Evolutionary conservation across 805 yeast species (phyloP).

Genomic region (Saccharomycodes ludwigii): DNA sequence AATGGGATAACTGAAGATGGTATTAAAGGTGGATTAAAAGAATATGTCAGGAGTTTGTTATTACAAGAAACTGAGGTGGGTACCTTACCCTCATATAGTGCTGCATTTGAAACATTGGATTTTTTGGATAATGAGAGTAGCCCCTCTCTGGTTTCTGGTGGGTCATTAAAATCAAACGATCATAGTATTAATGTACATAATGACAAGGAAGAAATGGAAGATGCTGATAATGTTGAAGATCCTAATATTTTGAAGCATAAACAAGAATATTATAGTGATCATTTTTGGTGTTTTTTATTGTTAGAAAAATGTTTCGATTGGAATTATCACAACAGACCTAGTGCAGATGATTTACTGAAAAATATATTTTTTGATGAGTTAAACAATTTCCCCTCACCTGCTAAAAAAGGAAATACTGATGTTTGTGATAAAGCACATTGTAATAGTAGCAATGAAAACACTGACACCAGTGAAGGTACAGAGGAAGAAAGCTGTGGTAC

Average conservation of each 20-base stretch:
- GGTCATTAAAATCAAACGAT: constrained; percentile 1
- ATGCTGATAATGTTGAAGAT: constrained; percentile 11
- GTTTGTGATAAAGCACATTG: too few species aligned
- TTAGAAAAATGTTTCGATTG: constrained; percentile 44
- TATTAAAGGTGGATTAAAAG: constrained; percentile 22
- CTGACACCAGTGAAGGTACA: too few species aligned
- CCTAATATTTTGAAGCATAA: constrained; percentile 21
- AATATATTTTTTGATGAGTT: constrained; percentile 47
- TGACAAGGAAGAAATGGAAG: constrained; percentile 6
- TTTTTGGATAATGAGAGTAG: constrained; percentile 35
- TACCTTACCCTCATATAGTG: constrained; percentile 58
- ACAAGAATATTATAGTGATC: constrained; percentile 24
- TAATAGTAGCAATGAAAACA: too few species aligned
- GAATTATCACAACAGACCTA: constrained; percentile 44
- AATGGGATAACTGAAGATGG: constrained; percentile 29
- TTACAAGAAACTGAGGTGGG: constrained; percentile 31
- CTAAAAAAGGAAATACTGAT: too few species aligned
- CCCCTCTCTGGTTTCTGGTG: background rate
- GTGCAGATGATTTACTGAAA: constrained; percentile 43
- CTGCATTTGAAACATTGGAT: constrained; percentile 51
- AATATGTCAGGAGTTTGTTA: constrained; percentile 18
- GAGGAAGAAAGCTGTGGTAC: too few species aligned
- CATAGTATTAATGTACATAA: constrained; percentile 2
- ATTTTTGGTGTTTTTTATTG: constrained; percentile 37
- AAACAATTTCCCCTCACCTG: too few species aligned